A percentile compares a stretch with the other conserved stretches of the same genome.
phyloP scores from a whole-genome alignment of 2,329 filamentous ascomycete species.

The Sordariomycetes sp. region DNA sequence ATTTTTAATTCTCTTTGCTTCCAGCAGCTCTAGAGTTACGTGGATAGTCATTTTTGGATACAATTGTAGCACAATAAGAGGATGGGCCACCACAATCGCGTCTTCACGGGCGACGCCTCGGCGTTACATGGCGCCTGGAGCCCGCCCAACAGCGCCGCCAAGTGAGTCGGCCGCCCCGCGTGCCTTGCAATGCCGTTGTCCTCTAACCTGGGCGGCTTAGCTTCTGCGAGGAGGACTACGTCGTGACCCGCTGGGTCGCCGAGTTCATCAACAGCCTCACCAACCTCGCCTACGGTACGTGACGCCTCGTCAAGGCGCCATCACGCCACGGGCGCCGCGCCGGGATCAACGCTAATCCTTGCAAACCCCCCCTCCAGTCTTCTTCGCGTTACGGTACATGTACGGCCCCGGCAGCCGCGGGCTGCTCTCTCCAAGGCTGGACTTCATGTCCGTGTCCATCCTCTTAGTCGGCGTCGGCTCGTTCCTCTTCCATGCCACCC shows the following conservation, averaged over 20 bases:
- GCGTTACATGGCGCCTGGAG: slow-evolving; percentile 24
- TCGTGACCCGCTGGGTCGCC: slow-evolving; percentile 27
- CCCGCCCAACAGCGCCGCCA: slow-evolving; percentile 26
- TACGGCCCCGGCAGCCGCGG: slow-evolving; percentile 18
- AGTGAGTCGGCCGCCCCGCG: slow-evolving; percentile 15
- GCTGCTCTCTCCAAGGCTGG: slow-evolving; percentile 19
- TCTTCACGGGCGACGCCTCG: slow-evolving; percentile 21
- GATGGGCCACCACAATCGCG: slow-evolving; percentile 24
- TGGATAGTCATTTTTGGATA: background rate
- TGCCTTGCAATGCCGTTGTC: slow-evolving; percentile 8
- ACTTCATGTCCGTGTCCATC: slow-evolving; percentile 30
- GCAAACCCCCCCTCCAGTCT: slow-evolving; percentile 18
- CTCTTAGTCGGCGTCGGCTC: slow-evolving; percentile 30
- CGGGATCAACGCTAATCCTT: background rate
- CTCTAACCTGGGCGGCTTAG: slow-evolving; percentile 10
- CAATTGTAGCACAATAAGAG: background rate
- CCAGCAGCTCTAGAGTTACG: background rate
- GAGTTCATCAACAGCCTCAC: slow-evolving; percentile 33
- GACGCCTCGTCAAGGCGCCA: background rate
- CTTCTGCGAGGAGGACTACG: slow-evolving; percentile 37
- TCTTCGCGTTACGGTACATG: slow-evolving; percentile 27
- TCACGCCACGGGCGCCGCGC: background rate
- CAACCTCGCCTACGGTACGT: slow-evolving; percentile 21
- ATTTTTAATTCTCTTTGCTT: background rate
- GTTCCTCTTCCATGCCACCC: slow-evolving; percentile 31